These are phyloP conservation scores for Lavandula angustifolia DNA, from an alignment of 257 asterid species.

Conservation along the genomic window DNA sequence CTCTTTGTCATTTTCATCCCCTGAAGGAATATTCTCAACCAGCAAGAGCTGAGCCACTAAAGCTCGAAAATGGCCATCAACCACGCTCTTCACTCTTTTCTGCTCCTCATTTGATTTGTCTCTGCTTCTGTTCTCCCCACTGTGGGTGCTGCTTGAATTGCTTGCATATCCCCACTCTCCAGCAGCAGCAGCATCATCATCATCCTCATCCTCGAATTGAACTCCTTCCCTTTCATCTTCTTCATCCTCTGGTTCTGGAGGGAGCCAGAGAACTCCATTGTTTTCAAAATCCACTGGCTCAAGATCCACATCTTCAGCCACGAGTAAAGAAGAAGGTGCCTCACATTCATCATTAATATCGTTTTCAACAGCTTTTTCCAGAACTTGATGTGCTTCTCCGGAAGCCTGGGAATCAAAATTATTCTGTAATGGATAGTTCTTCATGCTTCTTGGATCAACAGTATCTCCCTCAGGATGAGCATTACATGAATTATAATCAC, in stretches of 20 bases:
- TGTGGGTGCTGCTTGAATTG: slow-evolving; percentile 61
- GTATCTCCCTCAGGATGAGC: slow-evolving; percentile 66
- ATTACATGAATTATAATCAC: slow-evolving; percentile 53
- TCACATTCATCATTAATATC: slow-evolving; percentile 70
- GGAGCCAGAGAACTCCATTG: slow-evolving; percentile 92
- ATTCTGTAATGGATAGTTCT: slow-evolving; percentile 42
- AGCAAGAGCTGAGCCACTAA: slow-evolving; percentile 88
- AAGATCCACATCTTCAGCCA: slow-evolving; percentile 52
- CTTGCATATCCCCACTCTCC: slow-evolving; percentile 85
- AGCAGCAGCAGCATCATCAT: slow-evolving; percentile 62
- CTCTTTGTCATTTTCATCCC: slow-evolving; percentile 70
- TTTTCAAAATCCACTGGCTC: slow-evolving; percentile 91
- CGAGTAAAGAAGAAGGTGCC: slow-evolving; percentile 64
- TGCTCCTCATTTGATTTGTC: slow-evolving; percentile 88
- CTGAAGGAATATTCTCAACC: slow-evolving; percentile 77
- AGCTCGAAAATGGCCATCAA: slow-evolving; percentile 93
- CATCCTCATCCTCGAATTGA: slow-evolving; percentile 70
- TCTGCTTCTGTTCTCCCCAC: slow-evolving; percentile 66
- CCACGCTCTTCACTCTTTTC: slow-evolving; percentile 71
- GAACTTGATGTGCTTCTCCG: slow-evolving; percentile 50
- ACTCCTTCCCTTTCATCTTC: slow-evolving; percentile 78
- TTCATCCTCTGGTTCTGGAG: slow-evolving; percentile 95
- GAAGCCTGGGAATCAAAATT: slow-evolving; percentile 52
- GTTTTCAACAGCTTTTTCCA: slow-evolving; percentile 45
- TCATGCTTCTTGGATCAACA: slow-evolving; percentile 46